These are phyloP conservation scores for Clonostachys byssicola DNA, from an alignment of 2,329 filamentous ascomycete species.

Conservation along the genomic window DNA sequence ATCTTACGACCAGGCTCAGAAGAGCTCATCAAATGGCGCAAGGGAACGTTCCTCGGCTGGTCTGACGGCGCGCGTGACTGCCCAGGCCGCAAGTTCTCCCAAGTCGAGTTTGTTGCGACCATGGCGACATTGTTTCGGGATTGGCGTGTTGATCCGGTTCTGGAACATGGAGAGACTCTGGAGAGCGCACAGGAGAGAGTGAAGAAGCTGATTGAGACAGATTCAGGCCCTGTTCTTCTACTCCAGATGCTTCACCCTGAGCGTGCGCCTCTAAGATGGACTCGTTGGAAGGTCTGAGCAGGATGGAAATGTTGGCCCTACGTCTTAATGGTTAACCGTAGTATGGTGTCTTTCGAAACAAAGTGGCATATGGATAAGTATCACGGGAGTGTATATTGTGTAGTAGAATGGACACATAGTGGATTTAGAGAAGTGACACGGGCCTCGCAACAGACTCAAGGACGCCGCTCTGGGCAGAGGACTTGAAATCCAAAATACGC, in stretches of 20 bases:
- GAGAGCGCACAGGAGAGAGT: slow-evolving; percentile 9
- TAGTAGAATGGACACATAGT: too few species aligned
- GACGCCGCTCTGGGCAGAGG: too few species aligned
- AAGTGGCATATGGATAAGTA: too few species aligned
- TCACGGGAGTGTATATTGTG: too few species aligned
- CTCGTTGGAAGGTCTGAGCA: not conserved
- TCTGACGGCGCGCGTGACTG: slow-evolving; percentile 21
- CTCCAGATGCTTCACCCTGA: slow-evolving; percentile 18
- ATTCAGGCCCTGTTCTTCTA: slow-evolving; percentile 11
- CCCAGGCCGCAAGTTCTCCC: slow-evolving; percentile 21
- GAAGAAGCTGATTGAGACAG: slow-evolving; percentile 10
- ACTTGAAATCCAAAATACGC: too few species aligned
- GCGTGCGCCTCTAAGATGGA: slow-evolving; percentile 12
- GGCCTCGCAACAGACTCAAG: too few species aligned
- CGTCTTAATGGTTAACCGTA: too few species aligned
- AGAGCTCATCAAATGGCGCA: not conserved
- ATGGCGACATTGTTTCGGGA: slow-evolving; percentile 15
- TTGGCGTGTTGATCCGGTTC: slow-evolving; percentile 13
- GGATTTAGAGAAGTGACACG: too few species aligned
- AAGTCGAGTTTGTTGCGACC: slow-evolving; percentile 23
- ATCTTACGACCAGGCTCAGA: not conserved
- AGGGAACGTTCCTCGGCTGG: slow-evolving; percentile 10
- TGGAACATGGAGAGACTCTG: slow-evolving; percentile 7
- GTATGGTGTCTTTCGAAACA: too few species aligned
- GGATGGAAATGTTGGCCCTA: too few species aligned